phyloP scores from a whole-genome alignment of 2,329 filamentous ascomycete species.

The Periconia sp. region DNA sequence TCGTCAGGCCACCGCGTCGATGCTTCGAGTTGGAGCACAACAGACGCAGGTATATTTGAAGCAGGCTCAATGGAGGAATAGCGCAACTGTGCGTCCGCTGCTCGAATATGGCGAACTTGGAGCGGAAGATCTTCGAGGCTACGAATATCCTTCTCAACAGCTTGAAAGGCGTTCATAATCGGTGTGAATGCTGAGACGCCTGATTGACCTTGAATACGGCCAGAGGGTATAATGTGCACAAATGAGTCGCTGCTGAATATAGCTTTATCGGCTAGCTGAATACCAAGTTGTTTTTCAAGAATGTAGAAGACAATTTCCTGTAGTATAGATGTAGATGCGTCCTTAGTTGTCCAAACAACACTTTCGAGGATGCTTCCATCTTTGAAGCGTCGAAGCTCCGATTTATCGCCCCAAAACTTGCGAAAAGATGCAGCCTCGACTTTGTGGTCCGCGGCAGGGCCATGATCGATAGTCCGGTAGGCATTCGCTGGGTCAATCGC shows the following conservation, averaged over 20 bases:
- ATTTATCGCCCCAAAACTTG: constrained; percentile 92
- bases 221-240: constrained; percentile 50
- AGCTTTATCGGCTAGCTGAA: constrained; percentile 58
- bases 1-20: constrained; percentile 95
- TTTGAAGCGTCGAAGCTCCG: constrained; percentile 91
- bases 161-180: constrained; percentile 72
- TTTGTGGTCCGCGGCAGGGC: constrained; percentile 84
- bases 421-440: constrained; percentile 82
- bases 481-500: constrained; percentile 76
- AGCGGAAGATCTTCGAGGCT: constrained; percentile 82
- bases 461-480: constrained; percentile 81
- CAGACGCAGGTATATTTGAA: constrained; percentile 68
- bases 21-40: constrained; percentile 89
- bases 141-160: constrained; percentile 78
- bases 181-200: constrained; percentile 66
- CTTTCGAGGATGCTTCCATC: constrained; percentile 94
- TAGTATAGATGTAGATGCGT: constrained; percentile 68
- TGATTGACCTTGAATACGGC: constrained; percentile 40
- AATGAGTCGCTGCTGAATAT: constrained; percentile 56
- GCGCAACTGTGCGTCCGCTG: constrained; percentile 74
- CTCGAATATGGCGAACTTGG: constrained; percentile 79
- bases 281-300: constrained; percentile 71
- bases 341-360: constrained; percentile 76
- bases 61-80: constrained; percentile 70
- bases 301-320: constrained; percentile 81